Conservation (phyloP, 208 protist species). For the Trichomonas tenax region DNA sequence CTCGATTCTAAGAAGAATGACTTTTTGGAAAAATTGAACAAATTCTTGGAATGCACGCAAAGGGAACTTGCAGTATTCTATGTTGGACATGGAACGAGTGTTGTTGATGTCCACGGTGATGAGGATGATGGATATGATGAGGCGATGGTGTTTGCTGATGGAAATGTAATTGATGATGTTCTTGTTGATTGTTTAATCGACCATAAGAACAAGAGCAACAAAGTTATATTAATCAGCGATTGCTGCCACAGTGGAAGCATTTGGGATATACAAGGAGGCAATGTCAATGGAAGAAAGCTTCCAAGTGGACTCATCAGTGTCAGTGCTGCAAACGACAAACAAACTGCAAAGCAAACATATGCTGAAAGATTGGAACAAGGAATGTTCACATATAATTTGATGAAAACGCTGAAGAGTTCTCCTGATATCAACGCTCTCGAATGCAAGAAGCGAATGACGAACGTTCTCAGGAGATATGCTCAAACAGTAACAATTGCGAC, state of each 20-base stretch:
- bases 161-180: background rate
- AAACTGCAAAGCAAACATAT: background rate
- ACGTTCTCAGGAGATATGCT: background rate
- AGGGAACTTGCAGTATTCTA: background rate
- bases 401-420: background rate
- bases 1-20: background rate
- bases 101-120: background rate
- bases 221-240: background rate
- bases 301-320: background rate
- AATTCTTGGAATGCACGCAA: background rate
- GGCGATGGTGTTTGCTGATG: background rate
- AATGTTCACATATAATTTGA: conserved; percentile 14
- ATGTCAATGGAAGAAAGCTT: background rate
- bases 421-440: background rate
- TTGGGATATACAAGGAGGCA: background rate
- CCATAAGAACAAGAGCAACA: background rate
- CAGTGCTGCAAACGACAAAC: background rate
- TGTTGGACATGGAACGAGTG: background rate
- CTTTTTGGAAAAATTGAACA: background rate
- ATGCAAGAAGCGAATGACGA: background rate
- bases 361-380: background rate
- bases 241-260: background rate
- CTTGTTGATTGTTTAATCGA: background rate
- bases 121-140: background rate
- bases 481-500: background rate